Percentiles rank a stretch among this genome's conserved stretches.
Conservation (phyloP, 2,329 filamentous ascomycete species). For the Rosellinia necatrix region DNA sequence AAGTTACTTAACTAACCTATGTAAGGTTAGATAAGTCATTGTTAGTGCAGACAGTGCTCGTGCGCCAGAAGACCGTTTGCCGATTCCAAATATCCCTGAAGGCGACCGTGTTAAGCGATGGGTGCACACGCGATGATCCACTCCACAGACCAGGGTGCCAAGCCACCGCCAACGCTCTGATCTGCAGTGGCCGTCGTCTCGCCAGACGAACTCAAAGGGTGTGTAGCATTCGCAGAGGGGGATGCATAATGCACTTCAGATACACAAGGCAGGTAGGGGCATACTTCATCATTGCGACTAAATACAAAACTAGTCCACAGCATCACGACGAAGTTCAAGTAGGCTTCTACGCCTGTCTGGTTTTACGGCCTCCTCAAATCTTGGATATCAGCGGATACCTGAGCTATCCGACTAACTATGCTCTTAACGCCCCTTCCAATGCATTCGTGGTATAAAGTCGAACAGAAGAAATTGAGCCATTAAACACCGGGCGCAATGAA, state of each 20-base stretch:
- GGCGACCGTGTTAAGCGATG: constrained; percentile 19
- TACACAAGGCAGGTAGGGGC: neutral
- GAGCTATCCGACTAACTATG: constrained; percentile 12
- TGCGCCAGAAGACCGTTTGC: neutral
- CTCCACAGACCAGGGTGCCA: constrained; percentile 3
- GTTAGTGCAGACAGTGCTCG: neutral
- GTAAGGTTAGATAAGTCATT: neutral
- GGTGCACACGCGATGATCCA: constrained; percentile 1
- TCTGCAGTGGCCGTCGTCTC: constrained; percentile 5
- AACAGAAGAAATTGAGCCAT: constrained; percentile 24
- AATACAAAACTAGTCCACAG: constrained; percentile 12
- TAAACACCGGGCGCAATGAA: constrained; percentile 25
- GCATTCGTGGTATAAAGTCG: constrained; percentile 25
- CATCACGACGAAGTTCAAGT: constrained; percentile 4
- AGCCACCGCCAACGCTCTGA: constrained; percentile 1
- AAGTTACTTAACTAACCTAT: too few species aligned
- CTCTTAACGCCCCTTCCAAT: constrained; percentile 24
- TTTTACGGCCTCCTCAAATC: neutral
- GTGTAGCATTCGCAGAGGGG: too few species aligned
- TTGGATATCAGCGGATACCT: constrained; percentile 7
- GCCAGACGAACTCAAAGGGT: neutral
- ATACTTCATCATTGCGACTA: constrained; percentile 12
- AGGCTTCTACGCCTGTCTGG: constrained; percentile 4
- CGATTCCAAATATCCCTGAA: constrained; percentile 22
- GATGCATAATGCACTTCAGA: constrained; percentile 5